Base-by-base conservation (phyloP, 2,329 filamentous ascomycete species). In the Hysterium pulicare region DNA sequence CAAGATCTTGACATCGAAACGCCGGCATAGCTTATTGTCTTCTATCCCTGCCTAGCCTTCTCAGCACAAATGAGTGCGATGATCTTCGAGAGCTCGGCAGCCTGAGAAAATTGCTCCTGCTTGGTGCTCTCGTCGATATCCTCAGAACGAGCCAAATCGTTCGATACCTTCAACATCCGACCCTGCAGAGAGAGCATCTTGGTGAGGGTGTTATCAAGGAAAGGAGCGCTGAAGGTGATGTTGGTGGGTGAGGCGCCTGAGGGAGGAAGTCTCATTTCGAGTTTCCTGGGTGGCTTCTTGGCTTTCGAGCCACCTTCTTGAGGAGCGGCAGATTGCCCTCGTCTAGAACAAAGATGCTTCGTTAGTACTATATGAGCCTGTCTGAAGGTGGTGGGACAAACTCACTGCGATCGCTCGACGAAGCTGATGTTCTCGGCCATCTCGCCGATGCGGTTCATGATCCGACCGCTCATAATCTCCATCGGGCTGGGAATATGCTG, bases 351-450 rank as follows among this genome's bases (percentile, higher is more conserved):
- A 13, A 13, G 13, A 9, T 35, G 32, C 23, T 17, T 2, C 11
- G 22, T 28, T 28, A 28, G 24, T 28, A 28, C 8, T 28, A 16
- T 16, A 7, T 15, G 6, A 23, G n/a, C 7, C 8, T 15, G 24
- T 28, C 24, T 24, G 17, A 17, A 30, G 17, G 36, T 13, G 15
- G 16, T 9, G 20, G 28, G 40, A 33, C 15, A 21, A 35, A 50
- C 61, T 39, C 58, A 68, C 64, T 52, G 58, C 39, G 66, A 59
- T 21, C 70, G 68, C 57, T 75, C 72, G 33, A 74, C 69, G 47
- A 76, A 74, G 13, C 72, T 75, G 50, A 73, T 72, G 59, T 72
- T 74, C 60, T 76, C 73, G 6, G 73, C 73, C 71, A 76, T 74
- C 51, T 76, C 73, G 5, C 71, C 73, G 10, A 76, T 71, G 34